Evolutionary conservation across 2,329 filamentous ascomycete species (phyloP).

Genomic region (Aspergillus fischeri): DNA sequence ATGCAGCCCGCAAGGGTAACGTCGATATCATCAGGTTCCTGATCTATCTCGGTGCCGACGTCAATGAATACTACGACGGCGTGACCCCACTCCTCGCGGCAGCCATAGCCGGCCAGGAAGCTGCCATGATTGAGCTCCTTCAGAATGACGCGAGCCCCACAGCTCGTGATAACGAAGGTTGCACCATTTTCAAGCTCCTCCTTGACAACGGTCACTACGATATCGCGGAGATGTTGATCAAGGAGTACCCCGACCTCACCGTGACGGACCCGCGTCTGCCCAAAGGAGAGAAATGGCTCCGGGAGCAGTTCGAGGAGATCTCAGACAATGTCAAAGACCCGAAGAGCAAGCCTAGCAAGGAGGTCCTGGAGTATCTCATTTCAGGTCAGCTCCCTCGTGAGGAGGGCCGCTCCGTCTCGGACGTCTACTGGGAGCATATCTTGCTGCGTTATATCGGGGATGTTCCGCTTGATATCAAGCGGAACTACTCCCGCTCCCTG

Average conservation of each 20-base stretch:
- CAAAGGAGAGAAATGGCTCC: constrained; percentile 3
- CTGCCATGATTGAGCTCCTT: constrained; percentile 1
- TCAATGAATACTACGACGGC: background rate
- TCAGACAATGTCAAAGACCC: background rate
- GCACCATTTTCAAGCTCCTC: constrained; percentile 6
- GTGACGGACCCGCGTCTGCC: constrained; percentile 5
- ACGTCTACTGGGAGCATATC: constrained; percentile 11
- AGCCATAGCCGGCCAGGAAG: background rate
- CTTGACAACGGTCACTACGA: background rate
- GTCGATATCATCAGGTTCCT: too few relatives aligned
- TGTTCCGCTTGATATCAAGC: constrained; percentile 4
- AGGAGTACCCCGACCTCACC: background rate
- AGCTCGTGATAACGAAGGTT: constrained; percentile 3
- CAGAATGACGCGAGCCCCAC: background rate
- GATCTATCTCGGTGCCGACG: too few relatives aligned
- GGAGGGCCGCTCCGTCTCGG: constrained; percentile 1
- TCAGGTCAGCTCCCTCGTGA: background rate
- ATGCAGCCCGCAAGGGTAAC: too few relatives aligned
- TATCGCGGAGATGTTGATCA: background rate
- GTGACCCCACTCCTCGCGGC: constrained; percentile 6
- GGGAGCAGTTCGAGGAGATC: constrained; percentile 1
- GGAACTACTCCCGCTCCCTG: constrained; percentile 5
- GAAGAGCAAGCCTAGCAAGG: constrained; percentile 1
- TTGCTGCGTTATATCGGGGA: constrained; percentile 11
- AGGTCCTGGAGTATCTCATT: constrained; percentile 4